Conservation (phyloP, 768 basidiomycete genomes). For the Amanita pseudoporphyria region DNA sequence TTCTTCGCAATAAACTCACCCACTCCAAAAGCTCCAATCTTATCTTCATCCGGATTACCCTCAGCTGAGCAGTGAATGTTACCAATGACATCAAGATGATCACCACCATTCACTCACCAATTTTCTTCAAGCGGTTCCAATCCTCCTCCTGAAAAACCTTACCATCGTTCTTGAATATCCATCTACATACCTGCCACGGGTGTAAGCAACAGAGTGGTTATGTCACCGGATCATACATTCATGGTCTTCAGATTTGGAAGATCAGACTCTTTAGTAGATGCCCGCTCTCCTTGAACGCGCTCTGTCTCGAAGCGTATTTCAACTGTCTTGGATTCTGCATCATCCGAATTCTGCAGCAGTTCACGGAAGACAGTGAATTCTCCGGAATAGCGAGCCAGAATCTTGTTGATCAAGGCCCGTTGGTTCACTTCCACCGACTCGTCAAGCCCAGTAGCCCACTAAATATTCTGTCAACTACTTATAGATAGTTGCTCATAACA, state of each 20-base stretch:
- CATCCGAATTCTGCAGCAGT: constrained; percentile 93
- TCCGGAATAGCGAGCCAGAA: constrained; percentile 90
- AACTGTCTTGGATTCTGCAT: constrained; percentile 66
- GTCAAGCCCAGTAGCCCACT: constrained; percentile 58
- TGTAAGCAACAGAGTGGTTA: background rate
- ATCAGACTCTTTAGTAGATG: background rate
- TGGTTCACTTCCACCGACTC: constrained; percentile 90
- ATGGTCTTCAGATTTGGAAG: constrained; percentile 61
- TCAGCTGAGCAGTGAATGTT: constrained; percentile 41
- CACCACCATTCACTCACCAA: constrained; percentile 36
- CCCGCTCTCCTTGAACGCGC: constrained; percentile 19
- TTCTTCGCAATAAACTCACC: constrained; percentile 27
- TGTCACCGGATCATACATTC: constrained; percentile 27
- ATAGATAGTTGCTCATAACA: background rate
- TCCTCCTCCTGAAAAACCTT: constrained; percentile 75
- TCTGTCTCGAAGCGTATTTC: constrained; percentile 77
- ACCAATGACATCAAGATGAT: background rate
- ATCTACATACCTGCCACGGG: constrained; percentile 55
- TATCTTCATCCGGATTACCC: constrained; percentile 90
- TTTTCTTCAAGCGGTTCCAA: constrained; percentile 86
- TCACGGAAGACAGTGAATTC: constrained; percentile 85
- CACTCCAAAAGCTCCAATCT: constrained; percentile 94
- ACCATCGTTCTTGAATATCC: constrained; percentile 87
- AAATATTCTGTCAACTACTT: background rate
- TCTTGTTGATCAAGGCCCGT: constrained; percentile 94